Conservation (phyloP, 805 yeast species). For the Pichia occidentalis region DNA sequence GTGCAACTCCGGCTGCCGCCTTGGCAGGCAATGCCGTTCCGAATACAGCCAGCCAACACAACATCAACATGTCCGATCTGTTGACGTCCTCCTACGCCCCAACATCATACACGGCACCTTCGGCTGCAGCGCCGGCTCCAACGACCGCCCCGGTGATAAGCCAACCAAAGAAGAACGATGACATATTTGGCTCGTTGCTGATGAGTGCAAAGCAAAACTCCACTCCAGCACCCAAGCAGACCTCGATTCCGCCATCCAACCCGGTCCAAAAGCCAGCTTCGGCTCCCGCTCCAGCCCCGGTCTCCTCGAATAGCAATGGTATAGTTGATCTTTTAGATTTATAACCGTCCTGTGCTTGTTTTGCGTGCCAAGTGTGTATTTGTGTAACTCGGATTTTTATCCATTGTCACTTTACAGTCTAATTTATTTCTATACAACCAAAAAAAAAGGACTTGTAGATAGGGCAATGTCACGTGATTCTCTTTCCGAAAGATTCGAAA, state of each 20-base stretch:
- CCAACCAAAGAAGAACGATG: slow-evolving; percentile 37
- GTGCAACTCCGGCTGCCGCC: slow-evolving; percentile 36
- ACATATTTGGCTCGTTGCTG: slow-evolving; percentile 69
- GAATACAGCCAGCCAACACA: not conserved
- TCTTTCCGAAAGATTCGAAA: too few species aligned
- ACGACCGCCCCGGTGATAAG: slow-evolving; percentile 31
- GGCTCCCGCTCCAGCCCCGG: slow-evolving; percentile 6
- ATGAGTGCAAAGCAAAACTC: slow-evolving; percentile 50
- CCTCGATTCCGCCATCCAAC: not conserved
- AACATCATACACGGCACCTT: slow-evolving; percentile 10
- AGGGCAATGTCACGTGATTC: too few species aligned
- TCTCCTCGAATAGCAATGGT: slow-evolving; percentile 1
- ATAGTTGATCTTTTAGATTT: slow-evolving; percentile 12
- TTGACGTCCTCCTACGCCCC: slow-evolving; percentile 25
- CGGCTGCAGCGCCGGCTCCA: slow-evolving; percentile 16
- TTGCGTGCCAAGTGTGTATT: not conserved
- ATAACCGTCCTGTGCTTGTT: too few species aligned
- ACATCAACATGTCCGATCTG: slow-evolving; percentile 17
- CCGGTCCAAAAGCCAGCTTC: slow-evolving; percentile 11
- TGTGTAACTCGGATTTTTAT: not conserved
- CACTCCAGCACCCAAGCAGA: too few species aligned
- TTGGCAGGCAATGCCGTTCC: too few species aligned
- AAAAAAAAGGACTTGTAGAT: too few species aligned
- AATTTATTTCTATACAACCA: too few species aligned
- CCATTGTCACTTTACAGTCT: too few species aligned